Conservation (phyloP, 169 alveolate species). For the Eimeria praecox region DNA sequence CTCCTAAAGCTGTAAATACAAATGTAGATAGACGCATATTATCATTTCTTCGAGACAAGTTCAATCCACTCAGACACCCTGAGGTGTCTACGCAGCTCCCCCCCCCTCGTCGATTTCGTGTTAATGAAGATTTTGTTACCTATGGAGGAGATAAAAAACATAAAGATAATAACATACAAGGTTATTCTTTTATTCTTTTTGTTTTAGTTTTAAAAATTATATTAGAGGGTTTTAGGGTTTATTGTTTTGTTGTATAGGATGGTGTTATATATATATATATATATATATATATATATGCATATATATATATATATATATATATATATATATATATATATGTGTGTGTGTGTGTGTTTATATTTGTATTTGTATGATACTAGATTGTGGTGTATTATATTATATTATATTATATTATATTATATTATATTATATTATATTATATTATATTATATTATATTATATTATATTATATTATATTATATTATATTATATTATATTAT, state of each 20-base stretch:
- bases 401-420: too few species aligned
- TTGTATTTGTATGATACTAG: too few species aligned
- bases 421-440: too few species aligned
- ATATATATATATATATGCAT: too few species aligned
- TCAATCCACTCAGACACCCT: slow-evolving; percentile 63
- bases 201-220: not conserved
- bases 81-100: slow-evolving; percentile 58
- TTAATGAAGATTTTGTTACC: slow-evolving; percentile 66
- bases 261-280: too few species aligned
- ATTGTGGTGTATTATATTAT: too few species aligned
- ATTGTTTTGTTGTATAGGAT: not conserved
- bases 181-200: not conserved
- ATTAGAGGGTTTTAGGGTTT: not conserved
- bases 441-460: too few species aligned
- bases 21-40: slow-evolving; percentile 11
- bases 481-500: too few species aligned
- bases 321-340: too few species aligned
- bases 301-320: too few species aligned
- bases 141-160: slow-evolving; percentile 55
- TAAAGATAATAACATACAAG: not conserved
- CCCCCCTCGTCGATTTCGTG: slow-evolving; percentile 74
- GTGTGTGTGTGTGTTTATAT: too few species aligned
- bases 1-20: slow-evolving; percentile 9
- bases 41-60: slow-evolving; percentile 60
- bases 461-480: too few species aligned